Conservation (phyloP, 192 early-diverging fungal species). For the Coemansia sp. region DNA sequence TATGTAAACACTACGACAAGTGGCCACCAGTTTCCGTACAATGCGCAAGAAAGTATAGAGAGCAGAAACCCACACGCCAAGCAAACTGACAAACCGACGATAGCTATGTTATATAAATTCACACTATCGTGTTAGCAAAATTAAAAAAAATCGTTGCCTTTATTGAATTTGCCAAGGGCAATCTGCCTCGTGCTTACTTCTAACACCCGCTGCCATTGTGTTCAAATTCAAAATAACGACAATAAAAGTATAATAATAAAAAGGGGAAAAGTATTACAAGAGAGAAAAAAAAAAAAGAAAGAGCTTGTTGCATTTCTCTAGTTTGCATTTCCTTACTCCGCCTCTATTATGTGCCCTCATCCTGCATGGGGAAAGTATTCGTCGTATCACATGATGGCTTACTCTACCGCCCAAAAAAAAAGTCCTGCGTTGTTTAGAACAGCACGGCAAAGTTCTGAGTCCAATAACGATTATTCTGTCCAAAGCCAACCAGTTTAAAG, state of each 20-base stretch:
- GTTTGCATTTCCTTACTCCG: not conserved
- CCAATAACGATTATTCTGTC: constrained; percentile 32
- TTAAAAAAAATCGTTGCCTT: not conserved
- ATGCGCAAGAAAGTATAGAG: constrained; percentile 93
- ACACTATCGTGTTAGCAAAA: not conserved
- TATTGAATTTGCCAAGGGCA: not conserved
- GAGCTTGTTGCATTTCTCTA: not conserved
- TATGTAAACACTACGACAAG: constrained; percentile 93
- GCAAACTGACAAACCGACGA: constrained; percentile 86
- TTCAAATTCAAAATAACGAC: not conserved
- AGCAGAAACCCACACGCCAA: constrained; percentile 90
- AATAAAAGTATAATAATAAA: not conserved
- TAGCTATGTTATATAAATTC: not conserved
- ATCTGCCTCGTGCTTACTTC: constrained; percentile 17
- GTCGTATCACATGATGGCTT: not conserved
- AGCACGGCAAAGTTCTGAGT: constrained; percentile 48
- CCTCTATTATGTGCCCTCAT: constrained; percentile 2
- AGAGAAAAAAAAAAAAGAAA: not conserved
- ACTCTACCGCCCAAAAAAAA: not conserved
- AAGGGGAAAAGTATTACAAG: constrained; percentile 6
- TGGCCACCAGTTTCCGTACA: constrained; percentile 96
- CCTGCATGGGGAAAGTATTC: not conserved
- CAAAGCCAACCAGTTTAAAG: constrained; percentile 47
- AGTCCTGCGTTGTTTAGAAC: not conserved
- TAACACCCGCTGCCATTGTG: constrained; percentile 34